Evolutionary conservation across 768 basidiomycete species (phyloP).

Genomic region (Lyophyllum atratum): DNA sequence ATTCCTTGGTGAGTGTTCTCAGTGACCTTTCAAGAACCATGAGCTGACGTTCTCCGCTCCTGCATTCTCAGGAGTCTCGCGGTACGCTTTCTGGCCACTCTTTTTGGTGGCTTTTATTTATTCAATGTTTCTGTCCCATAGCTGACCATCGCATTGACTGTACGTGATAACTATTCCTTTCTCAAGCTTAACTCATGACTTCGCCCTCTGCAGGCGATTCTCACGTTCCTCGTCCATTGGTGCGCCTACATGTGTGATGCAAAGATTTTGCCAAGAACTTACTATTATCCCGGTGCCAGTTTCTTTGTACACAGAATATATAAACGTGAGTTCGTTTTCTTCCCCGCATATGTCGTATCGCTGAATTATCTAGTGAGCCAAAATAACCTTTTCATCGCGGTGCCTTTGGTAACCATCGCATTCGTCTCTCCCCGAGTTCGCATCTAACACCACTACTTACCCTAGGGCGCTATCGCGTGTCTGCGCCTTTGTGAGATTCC

Average conservation of each 20-base stretch:
- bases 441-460: neutral
- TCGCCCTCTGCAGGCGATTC: conserved; percentile 33
- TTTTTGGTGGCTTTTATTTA: neutral
- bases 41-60: neutral
- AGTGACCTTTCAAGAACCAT: neutral
- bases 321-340: conserved; percentile 30
- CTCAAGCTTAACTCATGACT: neutral
- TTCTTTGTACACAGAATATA: conserved; percentile 44
- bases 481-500: conserved; percentile 28
- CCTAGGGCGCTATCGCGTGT: conserved; percentile 28
- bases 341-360: neutral
- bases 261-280: neutral
- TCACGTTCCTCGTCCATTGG: conserved; percentile 56
- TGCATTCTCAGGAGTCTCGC: conserved; percentile 35
- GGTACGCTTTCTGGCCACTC: conserved; percentile 23
- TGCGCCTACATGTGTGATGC: no score
- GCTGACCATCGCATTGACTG: conserved; percentile 38
- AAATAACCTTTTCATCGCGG: conserved; percentile 32
- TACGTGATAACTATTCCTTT: conserved; percentile 12
- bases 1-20: conserved; percentile 42
- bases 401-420: conserved; percentile 29
- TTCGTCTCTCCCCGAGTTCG: neutral
- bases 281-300: conserved; percentile 13
- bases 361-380: conserved; percentile 30
- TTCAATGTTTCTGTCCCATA: conserved; percentile 15